phyloP scores from a whole-genome alignment of 169 alveolate species.

The Plasmodium inui region DNA sequence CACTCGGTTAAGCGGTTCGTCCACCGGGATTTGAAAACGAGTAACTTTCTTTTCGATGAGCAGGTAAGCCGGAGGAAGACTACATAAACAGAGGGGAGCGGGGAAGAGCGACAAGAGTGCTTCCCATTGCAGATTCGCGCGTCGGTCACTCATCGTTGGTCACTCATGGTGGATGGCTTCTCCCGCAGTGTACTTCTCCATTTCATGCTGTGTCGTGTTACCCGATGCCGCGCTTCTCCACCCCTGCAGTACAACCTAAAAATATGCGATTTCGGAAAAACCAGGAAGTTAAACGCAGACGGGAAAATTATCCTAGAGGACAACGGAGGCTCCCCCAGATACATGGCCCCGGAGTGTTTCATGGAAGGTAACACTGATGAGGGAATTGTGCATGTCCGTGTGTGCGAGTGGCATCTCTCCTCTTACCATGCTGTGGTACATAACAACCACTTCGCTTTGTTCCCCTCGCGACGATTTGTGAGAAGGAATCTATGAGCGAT shows the following conservation, averaged over 20 bases:
- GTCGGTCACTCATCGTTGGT: not conserved
- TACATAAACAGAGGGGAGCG: not conserved
- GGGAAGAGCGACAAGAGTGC: not conserved
- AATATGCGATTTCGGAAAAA: slow-evolving; percentile 88
- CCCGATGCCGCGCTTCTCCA: not conserved
- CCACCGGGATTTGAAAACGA: slow-evolving; percentile 88
- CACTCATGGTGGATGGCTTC: not conserved
- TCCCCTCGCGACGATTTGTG: not conserved
- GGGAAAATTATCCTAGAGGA: slow-evolving; percentile 84
- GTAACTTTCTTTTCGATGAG: slow-evolving; percentile 83
- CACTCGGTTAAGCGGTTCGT: slow-evolving; percentile 81
- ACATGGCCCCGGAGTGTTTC: slow-evolving; percentile 90
- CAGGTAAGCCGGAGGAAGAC: slow-evolving; percentile 47
- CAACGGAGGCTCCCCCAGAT: slow-evolving; percentile 89
- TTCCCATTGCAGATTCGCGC: not conserved
- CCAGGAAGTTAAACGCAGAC: slow-evolving; percentile 78
- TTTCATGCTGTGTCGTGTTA: not conserved
- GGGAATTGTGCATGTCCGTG: not conserved
- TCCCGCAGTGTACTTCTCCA: not conserved
- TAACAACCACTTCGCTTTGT: not conserved
- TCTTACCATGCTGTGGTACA: not conserved
- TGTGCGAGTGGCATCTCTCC: not conserved
- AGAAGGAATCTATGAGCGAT: not conserved
- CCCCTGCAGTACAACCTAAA: slow-evolving; percentile 77
- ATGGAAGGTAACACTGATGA: slow-evolving; percentile 73